A percentile compares a stretch with the other conserved stretches of the same genome.
phyloP scores from a whole-genome alignment of 2,329 filamentous ascomycete genomes.

The Alternaria metachromatica region DNA sequence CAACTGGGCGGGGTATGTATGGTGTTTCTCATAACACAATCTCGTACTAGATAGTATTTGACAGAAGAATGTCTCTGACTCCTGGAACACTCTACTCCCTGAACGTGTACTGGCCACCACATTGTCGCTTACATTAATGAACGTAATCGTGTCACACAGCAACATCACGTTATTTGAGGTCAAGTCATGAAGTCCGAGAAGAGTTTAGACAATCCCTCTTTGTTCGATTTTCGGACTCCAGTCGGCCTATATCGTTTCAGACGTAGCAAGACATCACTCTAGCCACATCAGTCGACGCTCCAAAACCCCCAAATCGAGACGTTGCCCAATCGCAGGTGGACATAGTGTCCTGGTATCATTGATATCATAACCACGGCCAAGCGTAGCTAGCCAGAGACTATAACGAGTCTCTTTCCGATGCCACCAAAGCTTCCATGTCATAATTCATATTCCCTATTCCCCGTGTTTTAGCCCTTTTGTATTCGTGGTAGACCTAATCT shows the following conservation, averaged over 20 bases:
- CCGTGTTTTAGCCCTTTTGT: neutral
- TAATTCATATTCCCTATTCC: conserved; percentile 6
- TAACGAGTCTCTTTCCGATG: neutral
- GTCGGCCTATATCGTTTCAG: neutral
- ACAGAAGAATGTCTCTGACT: neutral
- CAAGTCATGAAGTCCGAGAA: neutral
- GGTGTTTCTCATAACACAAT: neutral
- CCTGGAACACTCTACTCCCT: neutral
- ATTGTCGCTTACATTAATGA: neutral
- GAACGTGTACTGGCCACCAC: neutral
- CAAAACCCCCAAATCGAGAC: neutral
- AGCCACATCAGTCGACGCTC: neutral
- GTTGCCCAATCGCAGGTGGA: conserved; percentile 13
- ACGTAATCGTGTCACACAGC: neutral
- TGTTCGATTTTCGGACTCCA: neutral
- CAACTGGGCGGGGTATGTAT: neutral
- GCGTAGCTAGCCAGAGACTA: conserved; percentile 8
- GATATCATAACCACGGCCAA: conserved; percentile 14
- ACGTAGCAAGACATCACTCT: neutral
- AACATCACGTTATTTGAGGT: neutral
- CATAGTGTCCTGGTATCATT: conserved; percentile 21
- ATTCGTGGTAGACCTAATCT: neutral
- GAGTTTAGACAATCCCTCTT: neutral
- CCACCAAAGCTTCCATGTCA: conserved; percentile 5
- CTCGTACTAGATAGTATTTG: neutral